A percentile compares a stretch with the other conserved stretches of the same genome.
Conservation (phyloP, 371 early-diverging fungal genomes). For the Cokeromyces recurvatus region DNA sequence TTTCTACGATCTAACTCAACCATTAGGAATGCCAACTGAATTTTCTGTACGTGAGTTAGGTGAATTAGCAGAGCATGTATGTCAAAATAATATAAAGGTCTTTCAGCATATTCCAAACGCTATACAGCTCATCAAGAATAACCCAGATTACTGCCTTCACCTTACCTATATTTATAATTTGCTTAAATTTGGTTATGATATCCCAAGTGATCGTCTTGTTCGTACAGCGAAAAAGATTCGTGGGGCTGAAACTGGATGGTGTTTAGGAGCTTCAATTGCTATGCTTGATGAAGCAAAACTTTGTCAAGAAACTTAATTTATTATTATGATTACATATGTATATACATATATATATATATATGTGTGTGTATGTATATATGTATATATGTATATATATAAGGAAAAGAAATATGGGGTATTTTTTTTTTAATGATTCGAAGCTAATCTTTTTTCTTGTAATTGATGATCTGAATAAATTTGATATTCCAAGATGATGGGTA, state of each 20-base stretch:
- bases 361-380: too few species aligned
- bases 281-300: constrained; percentile 46
- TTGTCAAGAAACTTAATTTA: constrained; percentile 11
- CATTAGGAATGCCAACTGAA: constrained; percentile 56
- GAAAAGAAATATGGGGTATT: too few species aligned
- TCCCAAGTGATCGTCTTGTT: constrained; percentile 61
- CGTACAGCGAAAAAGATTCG: constrained; percentile 83
- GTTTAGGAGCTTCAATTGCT: constrained; percentile 82
- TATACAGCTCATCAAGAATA: constrained; percentile 17
- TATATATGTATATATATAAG: too few species aligned
- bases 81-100: constrained; percentile 38
- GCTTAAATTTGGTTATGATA: constrained; percentile 72
- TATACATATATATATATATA: too few species aligned
- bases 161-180: constrained; percentile 76
- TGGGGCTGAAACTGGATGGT: constrained; percentile 92
- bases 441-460: constrained; percentile 1
- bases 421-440: too few species aligned
- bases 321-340: not conserved
- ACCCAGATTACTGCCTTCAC: constrained; percentile 75
- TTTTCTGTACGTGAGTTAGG: constrained; percentile 60
- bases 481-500: constrained; percentile 79
- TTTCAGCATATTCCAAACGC: constrained; percentile 31
- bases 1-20: constrained; percentile 84
- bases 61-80: constrained; percentile 57
- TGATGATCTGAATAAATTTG: constrained; percentile 54